Conservation (phyloP, 768 basidiomycete species). For the Serendipita sp. region DNA sequence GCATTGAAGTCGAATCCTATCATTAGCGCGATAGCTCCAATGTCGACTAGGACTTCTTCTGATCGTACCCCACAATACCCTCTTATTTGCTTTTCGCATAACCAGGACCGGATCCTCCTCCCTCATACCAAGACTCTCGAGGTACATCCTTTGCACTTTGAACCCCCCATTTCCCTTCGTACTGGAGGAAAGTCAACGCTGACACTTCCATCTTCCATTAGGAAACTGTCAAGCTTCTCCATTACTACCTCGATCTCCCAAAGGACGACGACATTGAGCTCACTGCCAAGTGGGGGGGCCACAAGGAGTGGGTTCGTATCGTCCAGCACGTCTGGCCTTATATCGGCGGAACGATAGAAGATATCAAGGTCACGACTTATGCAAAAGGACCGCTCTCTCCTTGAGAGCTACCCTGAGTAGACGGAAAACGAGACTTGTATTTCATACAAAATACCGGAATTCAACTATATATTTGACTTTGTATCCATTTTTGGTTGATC, state of each 20-base stretch:
- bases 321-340: background rate
- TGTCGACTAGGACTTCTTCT: background rate
- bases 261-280: slow-evolving; percentile 3
- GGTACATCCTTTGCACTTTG: background rate
- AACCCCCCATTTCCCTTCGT: background rate
- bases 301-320: background rate
- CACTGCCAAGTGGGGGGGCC: background rate
- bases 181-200: background rate
- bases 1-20: background rate
- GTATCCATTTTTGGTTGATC: too few relatives aligned
- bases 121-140: slow-evolving; percentile 3
- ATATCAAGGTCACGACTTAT: background rate
- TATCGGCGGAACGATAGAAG: background rate
- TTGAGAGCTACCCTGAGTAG: background rate
- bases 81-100: background rate
- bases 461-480: too few relatives aligned
- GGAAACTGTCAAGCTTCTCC: background rate
- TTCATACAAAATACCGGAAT: too few relatives aligned
- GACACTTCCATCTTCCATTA: background rate
- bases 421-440: too few relatives aligned
- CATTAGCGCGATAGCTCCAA: background rate
- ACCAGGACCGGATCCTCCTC: background rate
- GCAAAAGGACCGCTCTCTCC: background rate
- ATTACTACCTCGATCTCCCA: background rate
- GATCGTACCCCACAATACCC: background rate